phyloP scores from a whole-genome alignment of 2,329 filamentous ascomycete genomes.

The Aquanectria penicillioides region DNA sequence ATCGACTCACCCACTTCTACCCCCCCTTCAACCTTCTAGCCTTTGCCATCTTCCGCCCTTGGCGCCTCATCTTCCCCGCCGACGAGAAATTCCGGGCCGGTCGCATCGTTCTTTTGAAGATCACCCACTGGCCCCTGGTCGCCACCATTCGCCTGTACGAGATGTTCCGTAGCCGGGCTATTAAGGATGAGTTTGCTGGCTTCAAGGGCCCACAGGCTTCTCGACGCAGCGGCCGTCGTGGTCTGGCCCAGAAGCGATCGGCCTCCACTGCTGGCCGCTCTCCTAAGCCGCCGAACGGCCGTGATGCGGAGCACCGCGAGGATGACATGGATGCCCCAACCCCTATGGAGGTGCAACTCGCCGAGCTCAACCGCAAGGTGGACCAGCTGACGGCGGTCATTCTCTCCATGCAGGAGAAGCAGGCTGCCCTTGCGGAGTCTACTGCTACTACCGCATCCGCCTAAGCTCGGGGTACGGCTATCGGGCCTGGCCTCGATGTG shows the following conservation, averaged over 20 bases:
- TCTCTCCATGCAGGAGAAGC: constrained; percentile 57
- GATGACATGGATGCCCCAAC: constrained; percentile 52
- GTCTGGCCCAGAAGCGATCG: constrained; percentile 31
- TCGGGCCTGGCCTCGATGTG: not conserved
- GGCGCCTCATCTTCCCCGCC: constrained; percentile 74
- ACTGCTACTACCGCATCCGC: constrained; percentile 22
- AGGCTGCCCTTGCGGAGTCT: constrained; percentile 16
- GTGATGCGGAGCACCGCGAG: no score
- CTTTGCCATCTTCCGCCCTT: constrained; percentile 75
- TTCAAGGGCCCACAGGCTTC: constrained; percentile 58
- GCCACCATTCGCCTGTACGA: constrained; percentile 76
- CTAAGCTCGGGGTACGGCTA: constrained; percentile 10
- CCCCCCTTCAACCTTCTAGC: constrained; percentile 80
- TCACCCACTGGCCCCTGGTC: constrained; percentile 74
- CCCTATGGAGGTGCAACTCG: constrained; percentile 61
- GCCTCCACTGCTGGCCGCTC: constrained; percentile 25
- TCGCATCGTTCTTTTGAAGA: constrained; percentile 70
- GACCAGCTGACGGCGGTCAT: constrained; percentile 66
- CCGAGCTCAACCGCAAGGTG: constrained; percentile 66
- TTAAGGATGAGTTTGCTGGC: constrained; percentile 56
- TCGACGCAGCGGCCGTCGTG: constrained; percentile 31
- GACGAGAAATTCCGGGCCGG: constrained; percentile 70
- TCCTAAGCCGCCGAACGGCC: no score
- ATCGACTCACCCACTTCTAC: constrained; percentile 75
- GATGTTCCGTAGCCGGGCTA: constrained; percentile 53